phyloP scores from a whole-genome alignment of 768 basidiomycete species.

The Ramaria sp. region DNA sequence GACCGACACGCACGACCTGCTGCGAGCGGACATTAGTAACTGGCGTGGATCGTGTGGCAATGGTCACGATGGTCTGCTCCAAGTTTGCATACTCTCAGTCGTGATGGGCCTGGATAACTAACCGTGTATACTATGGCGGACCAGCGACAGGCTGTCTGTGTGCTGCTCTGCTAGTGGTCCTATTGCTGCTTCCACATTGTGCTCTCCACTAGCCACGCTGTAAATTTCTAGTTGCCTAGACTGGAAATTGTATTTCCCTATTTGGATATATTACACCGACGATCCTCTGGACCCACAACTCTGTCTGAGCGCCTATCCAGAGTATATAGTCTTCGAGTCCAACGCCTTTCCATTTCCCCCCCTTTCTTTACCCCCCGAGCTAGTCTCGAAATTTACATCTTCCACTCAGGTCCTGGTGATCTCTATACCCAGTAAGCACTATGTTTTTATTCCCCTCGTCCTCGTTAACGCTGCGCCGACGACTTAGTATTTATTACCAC shows the following conservation, averaged over 20 bases:
- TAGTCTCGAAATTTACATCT: neutral
- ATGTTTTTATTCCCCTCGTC: neutral
- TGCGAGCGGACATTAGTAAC: too few species aligned
- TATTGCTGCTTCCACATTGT: too few species aligned
- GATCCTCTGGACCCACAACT: neutral
- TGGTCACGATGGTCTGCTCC: too few species aligned
- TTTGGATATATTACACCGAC: neutral
- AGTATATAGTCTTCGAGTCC: neutral
- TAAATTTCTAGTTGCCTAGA: neutral
- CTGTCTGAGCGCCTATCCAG: neutral
- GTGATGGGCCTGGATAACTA: neutral
- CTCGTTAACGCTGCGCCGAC: neutral
- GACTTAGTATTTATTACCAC: neutral
- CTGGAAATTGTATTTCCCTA: neutral
- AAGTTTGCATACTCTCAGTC: neutral
- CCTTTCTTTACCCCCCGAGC: neutral
- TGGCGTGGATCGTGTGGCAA: too few species aligned
- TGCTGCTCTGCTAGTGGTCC: neutral
- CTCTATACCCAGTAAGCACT: neutral
- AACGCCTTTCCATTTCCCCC: neutral
- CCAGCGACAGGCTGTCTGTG: neutral
- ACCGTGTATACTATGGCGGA: neutral
- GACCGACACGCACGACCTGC: too few species aligned
- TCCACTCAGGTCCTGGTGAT: neutral
- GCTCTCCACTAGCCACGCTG: too few species aligned